Percentiles rank a stretch among this genome's conserved stretches.
Evolutionary conservation across 2,329 filamentous ascomycete genomes (phyloP).

Genomic region (Trichoderma oligosporum): DNA sequence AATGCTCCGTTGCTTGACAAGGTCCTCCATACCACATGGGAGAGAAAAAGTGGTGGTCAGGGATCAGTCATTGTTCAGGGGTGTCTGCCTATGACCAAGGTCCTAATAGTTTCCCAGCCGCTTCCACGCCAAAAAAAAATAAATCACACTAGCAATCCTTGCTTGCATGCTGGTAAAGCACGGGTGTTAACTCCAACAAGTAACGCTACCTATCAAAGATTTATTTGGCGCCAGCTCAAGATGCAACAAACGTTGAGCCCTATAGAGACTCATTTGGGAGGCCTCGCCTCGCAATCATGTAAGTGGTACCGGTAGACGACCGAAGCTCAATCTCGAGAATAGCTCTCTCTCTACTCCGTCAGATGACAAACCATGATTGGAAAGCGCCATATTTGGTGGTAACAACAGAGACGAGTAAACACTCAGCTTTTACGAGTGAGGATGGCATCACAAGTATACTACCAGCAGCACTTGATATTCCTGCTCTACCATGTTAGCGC

Average conservation of each 20-base stretch:
- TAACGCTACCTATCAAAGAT: constrained; percentile 2
- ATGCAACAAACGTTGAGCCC: not conserved
- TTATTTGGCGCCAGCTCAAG: not conserved
- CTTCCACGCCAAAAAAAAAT: constrained; percentile 1
- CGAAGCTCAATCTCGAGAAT: not conserved
- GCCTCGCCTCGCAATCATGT: not conserved
- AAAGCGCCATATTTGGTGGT: not conserved
- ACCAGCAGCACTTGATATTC: not conserved
- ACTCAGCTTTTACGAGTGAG: not conserved
- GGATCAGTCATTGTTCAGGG: constrained; percentile 8
- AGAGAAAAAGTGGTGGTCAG: constrained; percentile 10
- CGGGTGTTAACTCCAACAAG: constrained; percentile 1
- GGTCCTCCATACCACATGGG: not conserved
- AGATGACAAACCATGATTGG: not conserved
- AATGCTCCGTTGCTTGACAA: not conserved
- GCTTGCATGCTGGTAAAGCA: constrained; percentile 9
- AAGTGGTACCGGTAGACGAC: not conserved
- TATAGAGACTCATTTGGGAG: not conserved
- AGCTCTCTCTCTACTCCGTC: not conserved
- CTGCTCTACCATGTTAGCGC: constrained; percentile 3
- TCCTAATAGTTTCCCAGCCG: constrained; percentile 1
- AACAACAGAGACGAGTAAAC: not conserved
- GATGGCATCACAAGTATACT: not conserved
- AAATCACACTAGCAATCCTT: constrained; percentile 14
- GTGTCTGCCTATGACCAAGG: not conserved